These are phyloP conservation scores for Rhodosporidiobolus odoratus DNA, from an alignment of 768 basidiomycete species.

Conservation along the genomic window DNA sequence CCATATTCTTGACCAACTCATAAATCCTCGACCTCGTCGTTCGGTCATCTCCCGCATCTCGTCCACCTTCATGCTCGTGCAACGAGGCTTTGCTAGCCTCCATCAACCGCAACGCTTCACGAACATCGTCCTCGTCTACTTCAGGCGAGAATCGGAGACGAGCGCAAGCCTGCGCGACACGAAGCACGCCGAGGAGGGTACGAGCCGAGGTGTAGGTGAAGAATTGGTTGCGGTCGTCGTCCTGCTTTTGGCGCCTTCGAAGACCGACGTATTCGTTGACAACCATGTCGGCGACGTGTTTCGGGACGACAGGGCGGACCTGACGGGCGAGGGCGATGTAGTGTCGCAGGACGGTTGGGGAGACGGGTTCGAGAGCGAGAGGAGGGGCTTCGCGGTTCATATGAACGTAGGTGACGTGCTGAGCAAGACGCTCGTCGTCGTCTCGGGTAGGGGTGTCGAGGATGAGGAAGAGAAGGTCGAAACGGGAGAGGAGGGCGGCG, in stretches of 20 bases:
- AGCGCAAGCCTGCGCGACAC: constrained; percentile 89
- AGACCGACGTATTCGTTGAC: constrained; percentile 93
- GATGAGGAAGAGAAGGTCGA: constrained; percentile 92
- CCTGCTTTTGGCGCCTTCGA: constrained; percentile 85
- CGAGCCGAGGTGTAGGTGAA: constrained; percentile 94
- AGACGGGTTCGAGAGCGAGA: constrained; percentile 72
- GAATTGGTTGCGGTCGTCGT: constrained; percentile 76
- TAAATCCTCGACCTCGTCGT: constrained; percentile 79
- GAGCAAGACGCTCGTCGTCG: constrained; percentile 89
- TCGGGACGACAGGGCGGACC: constrained; percentile 82
- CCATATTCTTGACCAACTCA: constrained; percentile 85
- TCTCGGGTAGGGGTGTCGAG: constrained; percentile 92
- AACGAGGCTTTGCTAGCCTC: constrained; percentile 90
- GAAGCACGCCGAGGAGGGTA: constrained; percentile 87
- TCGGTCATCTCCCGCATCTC: constrained; percentile 71
- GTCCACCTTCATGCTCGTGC: constrained; percentile 71
- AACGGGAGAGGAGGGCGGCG: constrained; percentile 89
- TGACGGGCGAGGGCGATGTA: constrained; percentile 89
- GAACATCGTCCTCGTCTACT: constrained; percentile 81
- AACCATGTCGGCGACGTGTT: constrained; percentile 80
- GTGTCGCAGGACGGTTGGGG: constrained; percentile 83
- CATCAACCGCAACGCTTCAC: constrained; percentile 95
- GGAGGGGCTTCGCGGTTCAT: constrained; percentile 90
- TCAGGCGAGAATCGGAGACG: constrained; percentile 75
- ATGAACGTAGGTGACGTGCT: constrained; percentile 96